phyloP scores from a whole-genome alignment of 371 early-diverging fungal genomes.

The Sanchytrium tribonematis region DNA sequence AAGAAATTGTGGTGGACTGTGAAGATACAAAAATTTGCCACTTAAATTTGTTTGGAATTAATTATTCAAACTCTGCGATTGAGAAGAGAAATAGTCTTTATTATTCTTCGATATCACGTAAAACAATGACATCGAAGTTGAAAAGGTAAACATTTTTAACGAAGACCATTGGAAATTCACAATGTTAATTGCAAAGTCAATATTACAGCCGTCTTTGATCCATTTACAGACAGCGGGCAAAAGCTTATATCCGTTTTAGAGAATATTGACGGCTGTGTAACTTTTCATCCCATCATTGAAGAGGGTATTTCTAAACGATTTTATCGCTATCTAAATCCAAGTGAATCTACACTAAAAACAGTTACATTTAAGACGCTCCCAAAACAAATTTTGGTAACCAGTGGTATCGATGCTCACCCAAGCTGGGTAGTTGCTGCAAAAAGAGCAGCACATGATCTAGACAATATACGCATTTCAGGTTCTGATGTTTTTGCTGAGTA shows the following conservation, averaged over 20 bases:
- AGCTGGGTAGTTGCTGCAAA: constrained; percentile 55
- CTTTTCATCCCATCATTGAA: constrained; percentile 18
- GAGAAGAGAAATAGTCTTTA: not conserved
- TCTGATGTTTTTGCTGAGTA: constrained; percentile 40
- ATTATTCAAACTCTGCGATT: not conserved
- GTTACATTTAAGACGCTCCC: constrained; percentile 48
- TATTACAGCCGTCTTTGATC: constrained; percentile 37
- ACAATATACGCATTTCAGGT: constrained; percentile 32
- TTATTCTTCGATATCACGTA: not conserved
- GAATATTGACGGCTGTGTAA: constrained; percentile 28
- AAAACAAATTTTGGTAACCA: constrained; percentile 38
- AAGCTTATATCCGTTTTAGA: constrained; percentile 36
- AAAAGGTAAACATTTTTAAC: not conserved
- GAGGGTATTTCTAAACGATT: constrained; percentile 50
- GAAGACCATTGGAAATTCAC: not conserved
- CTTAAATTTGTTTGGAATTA: not conserved
- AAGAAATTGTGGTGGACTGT: not conserved
- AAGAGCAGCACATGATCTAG: constrained; percentile 54
- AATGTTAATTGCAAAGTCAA: not conserved
- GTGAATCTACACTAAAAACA: constrained; percentile 28
- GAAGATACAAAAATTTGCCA: not conserved
- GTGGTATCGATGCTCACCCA: constrained; percentile 42
- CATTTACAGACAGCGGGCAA: constrained; percentile 40
- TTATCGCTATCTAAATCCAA: constrained; percentile 52
- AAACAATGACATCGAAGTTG: not conserved